phyloP scores from a whole-genome alignment of 495 filamentous ascomycete species.

The Elasticomyces elasticus region DNA sequence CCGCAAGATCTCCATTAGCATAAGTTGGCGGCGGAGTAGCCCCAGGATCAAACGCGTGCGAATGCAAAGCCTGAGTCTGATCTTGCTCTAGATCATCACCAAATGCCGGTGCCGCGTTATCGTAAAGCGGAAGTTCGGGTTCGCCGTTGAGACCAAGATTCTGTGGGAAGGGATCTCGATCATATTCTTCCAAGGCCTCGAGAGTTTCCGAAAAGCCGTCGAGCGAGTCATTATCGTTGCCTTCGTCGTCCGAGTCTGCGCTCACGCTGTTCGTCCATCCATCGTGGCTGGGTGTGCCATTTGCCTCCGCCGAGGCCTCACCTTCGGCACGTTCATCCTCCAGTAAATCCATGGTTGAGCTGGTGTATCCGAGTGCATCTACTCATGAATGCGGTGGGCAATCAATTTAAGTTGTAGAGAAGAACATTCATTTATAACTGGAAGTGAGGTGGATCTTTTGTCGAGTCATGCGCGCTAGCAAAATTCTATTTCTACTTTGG shows the following conservation, averaged over 20 bases:
- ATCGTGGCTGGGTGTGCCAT: not conserved
- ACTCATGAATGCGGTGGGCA: not conserved
- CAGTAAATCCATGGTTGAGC: not conserved
- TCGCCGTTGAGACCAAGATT: not conserved
- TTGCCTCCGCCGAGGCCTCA: not conserved
- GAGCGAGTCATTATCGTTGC: not conserved
- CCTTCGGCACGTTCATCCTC: not conserved
- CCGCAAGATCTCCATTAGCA: not conserved
- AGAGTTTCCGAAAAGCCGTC: not conserved
- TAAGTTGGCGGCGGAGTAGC: not conserved
- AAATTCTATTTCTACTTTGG: too few species aligned
- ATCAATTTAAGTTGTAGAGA: too few species aligned
- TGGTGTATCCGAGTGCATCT: not conserved
- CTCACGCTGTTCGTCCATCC: not conserved
- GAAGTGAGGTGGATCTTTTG: too few species aligned
- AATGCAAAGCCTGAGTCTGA: not conserved
- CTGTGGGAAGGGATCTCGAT: not conserved
- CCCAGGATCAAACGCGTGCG: not conserved
- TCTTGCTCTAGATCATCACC: not conserved
- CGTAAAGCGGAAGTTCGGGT: not conserved
- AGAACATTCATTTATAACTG: too few species aligned
- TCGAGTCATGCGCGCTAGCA: too few species aligned
- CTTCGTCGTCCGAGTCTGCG: too few species aligned
- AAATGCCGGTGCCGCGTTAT: not conserved
- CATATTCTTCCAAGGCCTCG: not conserved